A percentile compares a stretch with the other conserved stretches of the same genome.
These are phyloP conservation scores for Monosporascus ibericus DNA, from an alignment of 2,329 filamentous ascomycete genomes.

Conservation along the genomic window DNA sequence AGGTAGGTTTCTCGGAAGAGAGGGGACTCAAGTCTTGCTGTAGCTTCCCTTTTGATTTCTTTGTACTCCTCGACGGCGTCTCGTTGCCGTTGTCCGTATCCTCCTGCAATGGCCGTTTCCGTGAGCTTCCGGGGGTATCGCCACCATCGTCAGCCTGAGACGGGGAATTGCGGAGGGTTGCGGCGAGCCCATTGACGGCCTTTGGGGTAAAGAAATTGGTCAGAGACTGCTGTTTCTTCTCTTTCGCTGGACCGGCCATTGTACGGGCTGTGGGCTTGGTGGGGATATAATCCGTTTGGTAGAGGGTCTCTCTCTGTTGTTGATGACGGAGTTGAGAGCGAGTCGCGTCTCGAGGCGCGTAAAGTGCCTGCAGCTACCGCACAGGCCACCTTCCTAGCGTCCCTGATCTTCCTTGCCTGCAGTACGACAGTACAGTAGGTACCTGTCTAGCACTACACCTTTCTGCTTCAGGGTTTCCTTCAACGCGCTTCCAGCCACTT, in stretches of 20 bases:
- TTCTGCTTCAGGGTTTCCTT: too few relatives aligned
- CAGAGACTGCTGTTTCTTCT: conserved; percentile 73
- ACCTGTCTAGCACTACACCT: background rate
- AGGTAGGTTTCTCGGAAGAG: conserved; percentile 30
- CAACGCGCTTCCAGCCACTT: too few relatives aligned
- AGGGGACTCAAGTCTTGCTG: conserved; percentile 33
- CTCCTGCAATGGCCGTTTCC: conserved; percentile 48
- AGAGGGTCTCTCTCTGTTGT: background rate
- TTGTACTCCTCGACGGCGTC: conserved; percentile 31
- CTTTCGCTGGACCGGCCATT: conserved; percentile 36
- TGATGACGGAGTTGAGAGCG: background rate
- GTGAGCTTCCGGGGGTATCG: conserved; percentile 22
- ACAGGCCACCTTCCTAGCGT: background rate
- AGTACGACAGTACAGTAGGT: background rate
- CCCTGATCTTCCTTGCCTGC: background rate
- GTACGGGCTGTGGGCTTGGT: background rate
- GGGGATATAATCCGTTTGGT: background rate
- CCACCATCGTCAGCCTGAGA: conserved; percentile 18
- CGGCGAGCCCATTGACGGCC: conserved; percentile 40
- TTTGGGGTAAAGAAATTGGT: conserved; percentile 78
- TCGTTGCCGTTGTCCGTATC: conserved; percentile 39
- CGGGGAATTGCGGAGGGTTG: conserved; percentile 29
- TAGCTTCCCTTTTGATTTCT: conserved; percentile 39
- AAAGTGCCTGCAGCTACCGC: background rate
- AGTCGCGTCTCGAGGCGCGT: background rate